Evolutionary conservation across 352 stramenopile genomes (phyloP).

Genomic region (Globisporangium polare): DNA sequence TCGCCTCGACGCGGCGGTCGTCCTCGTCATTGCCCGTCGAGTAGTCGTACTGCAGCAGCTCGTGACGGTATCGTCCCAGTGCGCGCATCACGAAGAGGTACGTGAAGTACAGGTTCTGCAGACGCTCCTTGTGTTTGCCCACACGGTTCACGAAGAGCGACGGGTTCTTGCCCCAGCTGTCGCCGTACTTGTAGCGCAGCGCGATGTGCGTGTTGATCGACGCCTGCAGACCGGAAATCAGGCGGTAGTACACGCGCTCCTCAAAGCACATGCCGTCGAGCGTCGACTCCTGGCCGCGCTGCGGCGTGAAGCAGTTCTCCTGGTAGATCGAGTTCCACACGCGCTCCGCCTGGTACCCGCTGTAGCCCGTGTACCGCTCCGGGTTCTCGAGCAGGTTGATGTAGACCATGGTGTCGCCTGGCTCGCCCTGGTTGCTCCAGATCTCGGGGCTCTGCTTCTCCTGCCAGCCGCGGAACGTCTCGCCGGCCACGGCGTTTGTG

Average conservation of each 20-base stretch:
- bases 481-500: slow-evolving; percentile 61
- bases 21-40: slow-evolving; percentile 91
- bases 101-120: slow-evolving; percentile 98
- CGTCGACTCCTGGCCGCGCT: slow-evolving; percentile 42
- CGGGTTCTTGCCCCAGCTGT: slow-evolving; percentile 68
- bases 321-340: slow-evolving; percentile 98
- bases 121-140: slow-evolving; percentile 89
- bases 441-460: slow-evolving; percentile 57
- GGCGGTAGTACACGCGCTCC: slow-evolving; percentile 95
- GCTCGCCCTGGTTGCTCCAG: slow-evolving; percentile 51
- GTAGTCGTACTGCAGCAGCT: slow-evolving; percentile 95
- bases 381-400: slow-evolving; percentile 97
- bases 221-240: slow-evolving; percentile 95
- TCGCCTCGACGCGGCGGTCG: slow-evolving; percentile 63
- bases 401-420: slow-evolving; percentile 79
- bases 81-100: slow-evolving; percentile 97
- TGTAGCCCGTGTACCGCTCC: slow-evolving; percentile 98
- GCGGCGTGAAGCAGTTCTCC: slow-evolving; percentile 94
- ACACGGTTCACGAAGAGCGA: slow-evolving; percentile 88
- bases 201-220: slow-evolving; percentile 95
- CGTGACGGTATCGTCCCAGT: slow-evolving; percentile 89
- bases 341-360: slow-evolving; percentile 86
- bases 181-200: slow-evolving; percentile 75
- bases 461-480: slow-evolving; percentile 60
- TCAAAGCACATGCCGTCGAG: slow-evolving; percentile 86